A percentile compares a stretch with the other conserved stretches of the same genome.
Evolutionary conservation across 176 grass and related monocot species (phyloP).

Genomic region (Alloteropsis semialata): DNA sequence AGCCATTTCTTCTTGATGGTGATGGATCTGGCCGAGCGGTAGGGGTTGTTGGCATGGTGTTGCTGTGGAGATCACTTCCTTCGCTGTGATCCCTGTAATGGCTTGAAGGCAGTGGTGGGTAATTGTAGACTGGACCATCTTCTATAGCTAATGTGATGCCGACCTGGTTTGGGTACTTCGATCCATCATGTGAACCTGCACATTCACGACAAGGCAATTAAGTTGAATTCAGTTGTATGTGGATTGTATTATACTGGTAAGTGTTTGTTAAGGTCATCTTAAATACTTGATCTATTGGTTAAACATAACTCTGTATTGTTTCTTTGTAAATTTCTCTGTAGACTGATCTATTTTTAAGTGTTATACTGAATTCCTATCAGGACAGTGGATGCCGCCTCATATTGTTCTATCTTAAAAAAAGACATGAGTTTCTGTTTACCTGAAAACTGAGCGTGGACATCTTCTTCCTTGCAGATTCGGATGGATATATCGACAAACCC

Average conservation of each 20-base stretch:
- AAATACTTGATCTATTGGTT: background rate
- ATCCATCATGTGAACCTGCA: constrained; percentile 58
- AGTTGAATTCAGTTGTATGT: background rate
- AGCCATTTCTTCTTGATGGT: constrained; percentile 25
- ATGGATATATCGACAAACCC: constrained; percentile 82
- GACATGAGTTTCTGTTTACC: constrained; percentile 27
- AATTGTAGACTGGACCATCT: constrained; percentile 77
- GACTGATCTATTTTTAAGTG: background rate
- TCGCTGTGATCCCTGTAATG: constrained; percentile 21
- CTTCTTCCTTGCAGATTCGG: constrained; percentile 52
- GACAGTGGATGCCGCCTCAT: background rate
- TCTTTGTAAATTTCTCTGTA: background rate
- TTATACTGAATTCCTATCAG: background rate
- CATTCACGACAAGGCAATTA: background rate
- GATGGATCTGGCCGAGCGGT: constrained; percentile 15
- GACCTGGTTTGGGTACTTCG: constrained; percentile 46
- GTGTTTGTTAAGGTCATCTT: background rate
- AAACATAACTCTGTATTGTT: background rate
- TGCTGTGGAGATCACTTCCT: constrained; percentile 17
- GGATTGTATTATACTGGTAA: background rate
- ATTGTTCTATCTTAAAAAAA: background rate
- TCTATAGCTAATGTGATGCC: constrained; percentile 88
- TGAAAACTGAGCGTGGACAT: constrained; percentile 16
- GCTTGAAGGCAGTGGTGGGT: constrained; percentile 33
- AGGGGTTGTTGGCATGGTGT: background rate